Evolutionary conservation across 495 filamentous ascomycete species (phyloP).

Genomic region (Penicillium ochrochloron): DNA sequence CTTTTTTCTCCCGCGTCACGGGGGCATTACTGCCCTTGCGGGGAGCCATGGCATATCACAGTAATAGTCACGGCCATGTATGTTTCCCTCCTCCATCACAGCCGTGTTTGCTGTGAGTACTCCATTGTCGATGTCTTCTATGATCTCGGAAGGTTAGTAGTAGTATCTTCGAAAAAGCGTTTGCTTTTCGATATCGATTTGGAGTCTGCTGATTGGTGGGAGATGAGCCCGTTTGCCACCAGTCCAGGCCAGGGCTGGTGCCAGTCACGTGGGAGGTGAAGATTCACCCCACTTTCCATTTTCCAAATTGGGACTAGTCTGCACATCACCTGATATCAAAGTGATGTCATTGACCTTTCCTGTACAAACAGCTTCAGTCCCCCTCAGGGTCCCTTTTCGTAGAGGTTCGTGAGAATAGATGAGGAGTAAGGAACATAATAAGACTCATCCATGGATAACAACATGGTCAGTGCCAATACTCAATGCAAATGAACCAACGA

Average conservation of each 20-base stretch:
- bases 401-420: neutral
- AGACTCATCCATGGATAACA: neutral
- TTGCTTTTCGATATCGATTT: neutral
- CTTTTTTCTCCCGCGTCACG: neutral
- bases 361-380: neutral
- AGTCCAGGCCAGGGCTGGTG: neutral
- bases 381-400: neutral
- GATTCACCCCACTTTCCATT: neutral
- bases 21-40: conserved; percentile 7
- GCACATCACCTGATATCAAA: neutral
- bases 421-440: neutral
- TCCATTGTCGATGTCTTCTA: neutral
- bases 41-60: conserved; percentile 12
- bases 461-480: neutral
- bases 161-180: neutral
- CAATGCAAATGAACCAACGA: conserved; percentile 2
- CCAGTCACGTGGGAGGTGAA: neutral
- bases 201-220: conserved; percentile 10
- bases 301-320: neutral
- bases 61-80: neutral
- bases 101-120: neutral
- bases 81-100: neutral
- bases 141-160: neutral
- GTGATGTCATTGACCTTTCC: conserved; percentile 10
- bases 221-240: neutral